These are phyloP conservation scores for Diaporthe australafricana DNA, from an alignment of 2,329 filamentous ascomycete genomes.

Conservation along the genomic window DNA sequence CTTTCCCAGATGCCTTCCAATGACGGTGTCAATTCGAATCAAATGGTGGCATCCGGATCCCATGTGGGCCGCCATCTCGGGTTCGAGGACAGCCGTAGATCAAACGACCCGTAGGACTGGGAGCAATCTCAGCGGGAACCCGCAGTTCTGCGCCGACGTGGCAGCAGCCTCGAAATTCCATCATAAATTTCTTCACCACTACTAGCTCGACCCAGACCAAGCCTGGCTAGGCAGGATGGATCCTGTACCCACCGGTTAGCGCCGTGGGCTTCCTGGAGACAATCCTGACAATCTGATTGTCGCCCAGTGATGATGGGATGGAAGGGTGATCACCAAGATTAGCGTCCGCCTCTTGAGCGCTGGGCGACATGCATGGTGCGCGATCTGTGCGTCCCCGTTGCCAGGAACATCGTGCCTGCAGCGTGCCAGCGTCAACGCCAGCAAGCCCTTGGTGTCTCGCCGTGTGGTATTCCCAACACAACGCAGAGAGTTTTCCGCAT, in stretches of 20 bases:
- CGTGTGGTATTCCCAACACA: background rate
- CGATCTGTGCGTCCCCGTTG: conserved; percentile 12
- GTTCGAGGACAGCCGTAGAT: background rate
- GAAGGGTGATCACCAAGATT: conserved; percentile 1
- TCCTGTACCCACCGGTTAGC: background rate
- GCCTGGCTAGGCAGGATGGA: background rate
- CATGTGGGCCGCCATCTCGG: background rate
- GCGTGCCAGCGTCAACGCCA: too few species aligned
- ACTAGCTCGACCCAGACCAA: background rate
- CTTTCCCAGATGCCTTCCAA: background rate
- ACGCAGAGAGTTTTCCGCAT: background rate
- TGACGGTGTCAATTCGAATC: background rate
- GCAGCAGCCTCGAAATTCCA: background rate
- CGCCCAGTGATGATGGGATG: background rate
- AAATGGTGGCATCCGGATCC: background rate
- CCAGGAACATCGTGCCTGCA: conserved; percentile 8
- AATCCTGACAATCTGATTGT: conserved; percentile 14
- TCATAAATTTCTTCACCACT: conserved; percentile 10
- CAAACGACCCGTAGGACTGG: background rate
- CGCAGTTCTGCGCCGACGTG: background rate
- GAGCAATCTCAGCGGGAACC: conserved; percentile 3
- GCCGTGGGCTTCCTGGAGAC: background rate
- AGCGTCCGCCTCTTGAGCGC: background rate
- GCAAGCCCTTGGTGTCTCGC: background rate
- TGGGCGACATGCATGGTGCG: conserved; percentile 1